phyloP scores from a whole-genome alignment of 2,329 filamentous ascomycete genomes.

The Trematosphaeria pertusa region DNA sequence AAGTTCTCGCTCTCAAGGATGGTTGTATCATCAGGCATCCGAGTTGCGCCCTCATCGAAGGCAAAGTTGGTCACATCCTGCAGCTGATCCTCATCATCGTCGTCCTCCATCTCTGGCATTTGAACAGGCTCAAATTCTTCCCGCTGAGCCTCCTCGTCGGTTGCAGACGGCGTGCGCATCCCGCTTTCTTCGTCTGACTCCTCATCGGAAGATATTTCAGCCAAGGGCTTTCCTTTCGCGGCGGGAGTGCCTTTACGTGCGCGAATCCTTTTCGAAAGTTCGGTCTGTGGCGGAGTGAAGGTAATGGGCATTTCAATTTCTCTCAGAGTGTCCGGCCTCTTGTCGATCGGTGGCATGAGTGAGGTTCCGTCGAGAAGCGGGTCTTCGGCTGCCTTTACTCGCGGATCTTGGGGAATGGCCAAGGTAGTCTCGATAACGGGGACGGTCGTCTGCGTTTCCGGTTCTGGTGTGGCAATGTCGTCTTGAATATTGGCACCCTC shows the following conservation, averaged over 20 bases:
- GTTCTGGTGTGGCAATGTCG: constrained; percentile 12
- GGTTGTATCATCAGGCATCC: constrained; percentile 53
- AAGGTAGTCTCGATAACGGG: constrained; percentile 18
- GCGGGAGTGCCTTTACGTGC: constrained; percentile 38
- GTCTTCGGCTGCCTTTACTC: not conserved
- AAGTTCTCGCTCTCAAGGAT: constrained; percentile 58
- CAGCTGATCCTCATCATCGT: constrained; percentile 26
- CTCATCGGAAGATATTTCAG: constrained; percentile 28
- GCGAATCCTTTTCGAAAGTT: constrained; percentile 24
- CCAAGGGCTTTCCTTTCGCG: constrained; percentile 21
- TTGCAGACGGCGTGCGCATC: constrained; percentile 33
- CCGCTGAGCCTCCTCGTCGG: constrained; percentile 25
- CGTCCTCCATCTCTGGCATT: constrained; percentile 17
- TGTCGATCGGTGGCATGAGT: not conserved
- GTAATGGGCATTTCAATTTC: constrained; percentile 12
- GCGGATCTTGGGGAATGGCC: constrained; percentile 10
- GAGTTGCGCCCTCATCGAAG: constrained; percentile 40
- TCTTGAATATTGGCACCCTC: not conserved
- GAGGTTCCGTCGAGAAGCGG: not conserved
- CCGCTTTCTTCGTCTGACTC: constrained; percentile 29
- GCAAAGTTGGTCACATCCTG: constrained; percentile 32
- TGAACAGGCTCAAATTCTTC: constrained; percentile 5
- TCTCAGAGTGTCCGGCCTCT: not conserved
- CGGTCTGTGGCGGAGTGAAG: constrained; percentile 25
- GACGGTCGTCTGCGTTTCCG: constrained; percentile 2